These are phyloP conservation scores for Taxillus chinensis DNA, from an alignment of 164 flowering plant species.

Conservation along the genomic window DNA sequence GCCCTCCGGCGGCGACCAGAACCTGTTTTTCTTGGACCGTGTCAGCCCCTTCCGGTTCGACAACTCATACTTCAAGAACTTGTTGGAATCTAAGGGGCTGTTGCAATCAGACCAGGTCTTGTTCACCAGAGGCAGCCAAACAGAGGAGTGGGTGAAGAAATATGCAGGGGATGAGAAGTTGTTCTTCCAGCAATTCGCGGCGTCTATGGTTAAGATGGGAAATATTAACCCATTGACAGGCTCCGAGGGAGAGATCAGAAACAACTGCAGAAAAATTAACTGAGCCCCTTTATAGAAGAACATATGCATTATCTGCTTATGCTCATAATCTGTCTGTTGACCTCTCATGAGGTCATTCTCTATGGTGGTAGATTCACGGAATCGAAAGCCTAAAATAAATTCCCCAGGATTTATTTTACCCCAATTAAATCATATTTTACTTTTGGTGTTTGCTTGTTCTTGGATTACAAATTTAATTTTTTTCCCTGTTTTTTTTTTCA, in stretches of 20 bases:
- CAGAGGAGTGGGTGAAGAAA: slow-evolving; percentile 54
- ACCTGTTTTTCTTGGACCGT: slow-evolving; percentile 65
- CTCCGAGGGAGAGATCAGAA: slow-evolving; percentile 71
- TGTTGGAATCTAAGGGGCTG: slow-evolving; percentile 59
- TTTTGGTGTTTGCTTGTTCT: too few species aligned
- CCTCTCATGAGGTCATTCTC: too few species aligned
- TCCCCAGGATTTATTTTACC: too few species aligned
- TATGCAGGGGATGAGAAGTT: slow-evolving; percentile 51
- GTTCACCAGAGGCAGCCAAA: slow-evolving; percentile 36
- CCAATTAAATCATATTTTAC: too few species aligned
- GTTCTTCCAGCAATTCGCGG: slow-evolving; percentile 79
- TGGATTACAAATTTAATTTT: too few species aligned
- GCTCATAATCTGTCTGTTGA: too few species aligned
- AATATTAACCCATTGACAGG: slow-evolving; percentile 82
- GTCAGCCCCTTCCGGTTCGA: slow-evolving; percentile 62
- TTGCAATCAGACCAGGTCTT: slow-evolving; percentile 76
- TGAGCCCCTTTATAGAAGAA: background rate
- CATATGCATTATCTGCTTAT: too few species aligned
- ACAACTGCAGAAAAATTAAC: slow-evolving; percentile 69
- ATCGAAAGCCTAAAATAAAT: too few species aligned
- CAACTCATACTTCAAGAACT: slow-evolving; percentile 78
- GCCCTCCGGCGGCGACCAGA: slow-evolving; percentile 83
- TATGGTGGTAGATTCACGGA: too few species aligned
- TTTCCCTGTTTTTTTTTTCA: too few species aligned
- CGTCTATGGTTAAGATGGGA: slow-evolving; percentile 88